Evolutionary conservation across 768 basidiomycete genomes (phyloP), one percentile per base, ranked within the genome.

Genomic region (Hypholoma sublateritium): DNA sequence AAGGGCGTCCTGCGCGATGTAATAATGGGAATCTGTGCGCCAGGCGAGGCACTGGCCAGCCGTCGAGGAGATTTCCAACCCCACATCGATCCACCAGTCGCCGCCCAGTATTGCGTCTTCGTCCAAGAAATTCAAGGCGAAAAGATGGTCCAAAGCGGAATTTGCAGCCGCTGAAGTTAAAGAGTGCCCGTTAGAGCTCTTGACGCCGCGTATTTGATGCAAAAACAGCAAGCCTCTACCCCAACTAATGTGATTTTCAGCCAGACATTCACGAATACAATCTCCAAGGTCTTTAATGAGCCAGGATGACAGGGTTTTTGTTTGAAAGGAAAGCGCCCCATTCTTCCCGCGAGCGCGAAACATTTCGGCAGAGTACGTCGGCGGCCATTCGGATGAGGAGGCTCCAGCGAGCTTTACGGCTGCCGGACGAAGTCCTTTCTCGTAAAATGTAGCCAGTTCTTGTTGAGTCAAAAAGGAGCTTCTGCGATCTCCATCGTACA

Each of bases 71-170:
- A 73, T 52, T 45, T 74, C 66, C 0, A 69, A 1, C 7, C 71
- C 72, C 0, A 72, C 66, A 32, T 75, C 72, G 43, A 74, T 46
- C 45, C 57, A 75, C 69, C 70, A 73, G 4, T 35, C 6, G 6
- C 54, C 53, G 24, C 13, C 9, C 12, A n/a, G 6, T 42, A 41
- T 9, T 42, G 36, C 14, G 17, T 45, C 35, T 19, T 16, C 25
- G 25, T 28, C 25, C 4, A 7, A 13, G 9, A 19, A 59, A 22
- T 25, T 42, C 24, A 35, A 36, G 19, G 1, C 21, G 34, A 4
- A 41, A 2, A 53, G 39, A 19, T 42, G 19, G 19, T 42, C n/a
- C 6, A 53, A 9, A 9, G 51, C 14, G 5, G 19, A 13, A 4
- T 21, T 5, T 8, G 39, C 51, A 2, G 51, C 51, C 5, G 1